Conservation (phyloP, 2,329 filamentous ascomycete species). For the Aureobasidium sp. region DNA sequence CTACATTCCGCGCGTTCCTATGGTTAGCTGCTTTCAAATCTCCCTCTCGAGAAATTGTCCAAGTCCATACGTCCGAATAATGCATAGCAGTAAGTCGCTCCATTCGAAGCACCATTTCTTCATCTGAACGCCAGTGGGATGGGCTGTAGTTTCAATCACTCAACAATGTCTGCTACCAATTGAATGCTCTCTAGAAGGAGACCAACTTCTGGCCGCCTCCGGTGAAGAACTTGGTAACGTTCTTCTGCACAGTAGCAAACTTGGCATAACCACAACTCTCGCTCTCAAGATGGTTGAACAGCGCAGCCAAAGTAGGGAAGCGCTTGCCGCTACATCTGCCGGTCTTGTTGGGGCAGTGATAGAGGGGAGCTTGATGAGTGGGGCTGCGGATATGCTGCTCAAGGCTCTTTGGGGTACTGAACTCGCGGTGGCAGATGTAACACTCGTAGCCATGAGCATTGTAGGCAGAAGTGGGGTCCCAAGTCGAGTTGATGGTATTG, state of each 20-base stretch:
- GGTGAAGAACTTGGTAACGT: not conserved
- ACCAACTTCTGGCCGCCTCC: not conserved
- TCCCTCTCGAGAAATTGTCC: not conserved
- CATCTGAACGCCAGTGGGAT: not conserved
- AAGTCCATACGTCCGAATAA: not conserved
- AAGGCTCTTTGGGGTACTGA: constrained; percentile 21
- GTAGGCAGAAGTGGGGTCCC: constrained; percentile 36
- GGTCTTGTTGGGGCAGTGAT: constrained; percentile 36
- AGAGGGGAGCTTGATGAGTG: constrained; percentile 22
- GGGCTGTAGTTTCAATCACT: not conserved
- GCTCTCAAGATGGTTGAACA: constrained; percentile 43
- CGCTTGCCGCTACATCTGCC: constrained; percentile 22
- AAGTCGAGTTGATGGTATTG: constrained; percentile 24
- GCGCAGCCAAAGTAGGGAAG: constrained; percentile 33
- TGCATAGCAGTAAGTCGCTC: not conserved
- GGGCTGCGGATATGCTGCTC: not conserved
- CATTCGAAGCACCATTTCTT: not conserved
- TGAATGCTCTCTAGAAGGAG: not conserved
- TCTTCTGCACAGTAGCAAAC: constrained; percentile 23
- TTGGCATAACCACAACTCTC: constrained; percentile 35
- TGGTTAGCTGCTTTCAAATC: not conserved
- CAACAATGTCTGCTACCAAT: not conserved
- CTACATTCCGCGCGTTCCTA: not conserved
- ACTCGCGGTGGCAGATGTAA: constrained; percentile 46
- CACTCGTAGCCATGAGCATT: constrained; percentile 46